phyloP scores from a whole-genome alignment of 768 basidiomycete genomes.

The Boletus bicolor region DNA sequence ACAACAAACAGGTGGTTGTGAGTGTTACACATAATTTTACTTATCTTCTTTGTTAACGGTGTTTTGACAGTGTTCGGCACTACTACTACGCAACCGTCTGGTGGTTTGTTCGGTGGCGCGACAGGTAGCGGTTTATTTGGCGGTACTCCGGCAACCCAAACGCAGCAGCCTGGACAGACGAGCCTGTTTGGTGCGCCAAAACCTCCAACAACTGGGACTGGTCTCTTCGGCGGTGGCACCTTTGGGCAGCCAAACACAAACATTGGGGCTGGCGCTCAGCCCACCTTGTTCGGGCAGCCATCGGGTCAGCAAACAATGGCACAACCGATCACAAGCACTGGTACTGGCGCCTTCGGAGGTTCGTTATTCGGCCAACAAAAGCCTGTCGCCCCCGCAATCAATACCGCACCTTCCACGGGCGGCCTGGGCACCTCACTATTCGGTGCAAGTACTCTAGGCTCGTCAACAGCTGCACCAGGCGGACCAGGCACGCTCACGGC shows the following conservation, averaged over 20 bases:
- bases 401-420: slow-evolving; percentile 39
- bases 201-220: slow-evolving; percentile 31
- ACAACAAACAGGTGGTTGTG: slow-evolving; percentile 39
- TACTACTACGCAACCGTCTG: slow-evolving; percentile 26
- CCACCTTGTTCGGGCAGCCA: slow-evolving; percentile 49
- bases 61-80: slow-evolving; percentile 36
- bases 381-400: slow-evolving; percentile 49
- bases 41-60: slow-evolving; percentile 5
- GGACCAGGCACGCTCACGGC: slow-evolving; percentile 67
- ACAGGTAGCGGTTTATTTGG: slow-evolving; percentile 35
- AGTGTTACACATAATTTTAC: slow-evolving; percentile 9
- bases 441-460: slow-evolving; percentile 36
- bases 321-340: slow-evolving; percentile 36
- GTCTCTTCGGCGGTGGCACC: slow-evolving; percentile 50
- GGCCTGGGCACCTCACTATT: slow-evolving; percentile 40
- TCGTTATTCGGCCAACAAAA: slow-evolving; percentile 50
- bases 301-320: slow-evolving; percentile 42
- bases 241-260: slow-evolving; percentile 42
- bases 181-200: slow-evolving; percentile 31
- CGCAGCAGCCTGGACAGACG: slow-evolving; percentile 36
- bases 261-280: slow-evolving; percentile 30
- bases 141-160: slow-evolving; percentile 34
- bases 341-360: slow-evolving; percentile 35
- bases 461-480: slow-evolving; percentile 41
- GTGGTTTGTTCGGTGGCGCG: slow-evolving; percentile 38